Evolutionary conservation across 305 asterid species (phyloP).

Genomic region (Coffea humblotiana): DNA sequence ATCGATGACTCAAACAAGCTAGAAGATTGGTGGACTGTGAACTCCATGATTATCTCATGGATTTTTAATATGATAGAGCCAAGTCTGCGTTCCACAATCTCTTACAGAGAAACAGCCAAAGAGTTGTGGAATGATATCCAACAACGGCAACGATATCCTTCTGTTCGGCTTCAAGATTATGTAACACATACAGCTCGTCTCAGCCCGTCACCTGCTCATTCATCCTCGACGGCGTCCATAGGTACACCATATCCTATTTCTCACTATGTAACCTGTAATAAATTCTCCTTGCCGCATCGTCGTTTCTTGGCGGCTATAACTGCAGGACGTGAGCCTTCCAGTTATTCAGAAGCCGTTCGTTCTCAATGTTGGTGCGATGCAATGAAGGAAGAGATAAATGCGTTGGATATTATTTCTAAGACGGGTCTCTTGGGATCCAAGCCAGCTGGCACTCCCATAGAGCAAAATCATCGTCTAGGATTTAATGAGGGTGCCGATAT

Average conservation of each 20-base stretch:
- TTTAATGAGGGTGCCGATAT: too few species aligned
- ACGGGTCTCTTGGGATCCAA: too few species aligned
- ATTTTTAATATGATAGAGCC: background rate
- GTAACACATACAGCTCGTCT: background rate
- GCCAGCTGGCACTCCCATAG: too few species aligned
- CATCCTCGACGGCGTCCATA: background rate
- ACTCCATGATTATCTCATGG: background rate
- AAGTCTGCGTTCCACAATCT: background rate
- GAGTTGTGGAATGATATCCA: background rate
- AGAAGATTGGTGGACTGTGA: background rate
- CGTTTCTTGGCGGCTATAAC: background rate
- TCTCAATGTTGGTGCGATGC: background rate
- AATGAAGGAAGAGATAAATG: background rate
- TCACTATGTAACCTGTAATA: background rate
- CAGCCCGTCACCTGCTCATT: background rate
- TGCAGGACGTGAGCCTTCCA: background rate
- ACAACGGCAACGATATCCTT: background rate
- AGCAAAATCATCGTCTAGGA: too few species aligned
- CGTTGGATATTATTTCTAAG: too few species aligned
- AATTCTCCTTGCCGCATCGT: background rate
- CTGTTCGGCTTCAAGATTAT: background rate
- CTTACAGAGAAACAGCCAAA: background rate
- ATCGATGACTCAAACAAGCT: background rate
- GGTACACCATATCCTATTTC: background rate
- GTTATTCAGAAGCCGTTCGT: background rate